Conservation (phyloP, 768 basidiomycete genomes). For the Paxillus rubicundulus region DNA sequence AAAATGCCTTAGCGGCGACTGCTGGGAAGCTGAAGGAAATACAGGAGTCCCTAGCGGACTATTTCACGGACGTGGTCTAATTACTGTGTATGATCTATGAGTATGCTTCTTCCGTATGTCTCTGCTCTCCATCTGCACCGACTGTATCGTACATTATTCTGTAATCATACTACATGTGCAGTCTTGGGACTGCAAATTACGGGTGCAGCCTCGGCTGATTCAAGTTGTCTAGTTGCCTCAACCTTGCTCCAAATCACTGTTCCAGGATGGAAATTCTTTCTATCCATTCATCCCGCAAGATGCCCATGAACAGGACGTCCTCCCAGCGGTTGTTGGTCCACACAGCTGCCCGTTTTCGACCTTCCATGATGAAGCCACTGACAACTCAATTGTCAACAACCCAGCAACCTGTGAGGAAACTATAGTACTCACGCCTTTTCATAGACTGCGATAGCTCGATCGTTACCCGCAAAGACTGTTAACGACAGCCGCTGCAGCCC, state of each 20-base stretch:
- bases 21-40: conserved; percentile 45
- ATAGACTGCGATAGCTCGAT: conserved; percentile 39
- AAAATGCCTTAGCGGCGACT: conserved; percentile 41
- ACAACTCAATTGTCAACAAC: background rate
- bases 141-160: background rate
- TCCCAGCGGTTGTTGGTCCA: conserved; percentile 39
- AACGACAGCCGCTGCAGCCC: conserved; percentile 42
- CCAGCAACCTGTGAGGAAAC: background rate
- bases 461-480: conserved; percentile 38
- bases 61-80: conserved; percentile 43
- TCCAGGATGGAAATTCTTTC: conserved; percentile 17
- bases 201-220: too few relatives aligned
- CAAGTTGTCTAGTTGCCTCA: too few relatives aligned
- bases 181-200: too few relatives aligned
- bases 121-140: background rate
- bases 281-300: conserved; percentile 41
- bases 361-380: conserved; percentile 43
- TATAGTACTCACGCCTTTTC: conserved; percentile 38
- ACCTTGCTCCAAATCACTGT: conserved; percentile 7
- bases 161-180: too few relatives aligned
- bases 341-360: conserved; percentile 33
- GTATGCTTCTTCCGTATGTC: too few relatives aligned
- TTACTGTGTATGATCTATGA: background rate
- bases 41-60: conserved; percentile 45
- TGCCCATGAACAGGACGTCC: conserved; percentile 38